Evolutionary conservation across 352 stramenopile genomes (phyloP).

Genomic region (Peronosclerospora sorghi): DNA sequence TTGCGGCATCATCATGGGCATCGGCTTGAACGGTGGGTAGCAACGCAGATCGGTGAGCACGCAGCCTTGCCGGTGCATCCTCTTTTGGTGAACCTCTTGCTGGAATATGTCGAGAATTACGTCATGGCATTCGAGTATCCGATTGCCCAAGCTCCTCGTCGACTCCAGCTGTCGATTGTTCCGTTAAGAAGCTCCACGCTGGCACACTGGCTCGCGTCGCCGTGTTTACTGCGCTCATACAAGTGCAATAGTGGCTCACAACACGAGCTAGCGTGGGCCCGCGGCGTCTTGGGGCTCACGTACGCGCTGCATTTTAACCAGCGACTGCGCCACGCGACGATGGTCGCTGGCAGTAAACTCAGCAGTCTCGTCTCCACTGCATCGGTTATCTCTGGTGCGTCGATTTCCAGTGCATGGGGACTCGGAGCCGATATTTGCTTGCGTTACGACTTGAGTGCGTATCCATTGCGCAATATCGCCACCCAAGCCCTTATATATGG

Average conservation of each 20-base stretch:
- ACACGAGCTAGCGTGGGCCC: constrained; percentile 21
- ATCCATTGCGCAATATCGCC: constrained; percentile 41
- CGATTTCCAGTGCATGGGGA: constrained; percentile 17
- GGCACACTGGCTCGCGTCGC: constrained; percentile 26
- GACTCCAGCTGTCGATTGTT: constrained; percentile 50
- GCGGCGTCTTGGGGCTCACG: constrained; percentile 29
- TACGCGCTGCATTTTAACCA: constrained; percentile 68
- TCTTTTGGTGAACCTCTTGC: constrained; percentile 35
- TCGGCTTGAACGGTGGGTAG: constrained; percentile 45
- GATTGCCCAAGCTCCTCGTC: constrained; percentile 34
- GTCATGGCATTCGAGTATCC: constrained; percentile 67
- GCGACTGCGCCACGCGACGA: constrained; percentile 38
- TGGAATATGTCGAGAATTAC: constrained; percentile 74
- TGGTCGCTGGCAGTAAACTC: constrained; percentile 42
- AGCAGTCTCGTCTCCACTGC: constrained; percentile 25
- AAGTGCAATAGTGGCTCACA: constrained; percentile 6
- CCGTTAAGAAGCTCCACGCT: constrained; percentile 31
- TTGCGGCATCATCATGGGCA: constrained; percentile 44
- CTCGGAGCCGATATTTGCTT: constrained; percentile 37
- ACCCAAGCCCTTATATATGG: constrained; percentile 19
- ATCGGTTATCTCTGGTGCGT: constrained; percentile 14
- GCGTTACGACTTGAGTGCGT: constrained; percentile 31
- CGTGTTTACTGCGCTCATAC: constrained; percentile 10
- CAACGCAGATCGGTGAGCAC: constrained; percentile 27
- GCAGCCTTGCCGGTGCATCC: constrained; percentile 38